These are phyloP conservation scores for Withania somnifera DNA, from an alignment of 305 asterid species.

Conservation along the genomic window DNA sequence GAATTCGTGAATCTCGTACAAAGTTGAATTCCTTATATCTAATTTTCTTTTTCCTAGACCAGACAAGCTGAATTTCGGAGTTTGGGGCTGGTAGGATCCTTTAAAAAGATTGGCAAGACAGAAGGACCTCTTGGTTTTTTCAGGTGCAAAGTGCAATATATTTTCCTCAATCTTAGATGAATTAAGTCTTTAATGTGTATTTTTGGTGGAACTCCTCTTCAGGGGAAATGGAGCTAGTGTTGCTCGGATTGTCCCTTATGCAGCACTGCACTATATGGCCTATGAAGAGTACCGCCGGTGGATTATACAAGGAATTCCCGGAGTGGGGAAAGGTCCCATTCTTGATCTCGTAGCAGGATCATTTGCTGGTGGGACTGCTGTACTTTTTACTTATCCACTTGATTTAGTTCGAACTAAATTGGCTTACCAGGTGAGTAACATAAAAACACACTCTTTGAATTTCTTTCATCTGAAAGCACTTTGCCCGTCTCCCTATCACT, in stretches of 20 bases:
- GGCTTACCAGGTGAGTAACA: slow-evolving; percentile 78
- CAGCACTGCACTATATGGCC: slow-evolving; percentile 90
- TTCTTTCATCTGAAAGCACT: neutral
- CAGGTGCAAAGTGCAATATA: slow-evolving; percentile 33
- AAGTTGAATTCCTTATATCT: neutral
- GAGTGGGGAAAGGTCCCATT: slow-evolving; percentile 63
- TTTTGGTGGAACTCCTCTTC: slow-evolving; percentile 1
- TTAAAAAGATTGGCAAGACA: slow-evolving; percentile 64
- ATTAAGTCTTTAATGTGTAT: neutral
- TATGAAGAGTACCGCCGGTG: slow-evolving; percentile 85
- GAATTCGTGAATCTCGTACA: neutral
- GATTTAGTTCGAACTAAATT: slow-evolving; percentile 89
- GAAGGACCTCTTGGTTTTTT: slow-evolving; percentile 85
- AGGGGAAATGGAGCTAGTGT: slow-evolving; percentile 99
- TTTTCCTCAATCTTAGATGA: neutral
- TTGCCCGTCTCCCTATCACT: neutral
- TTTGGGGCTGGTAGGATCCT: slow-evolving; percentile 71
- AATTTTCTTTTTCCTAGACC: slow-evolving; percentile 33
- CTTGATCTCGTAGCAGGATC: slow-evolving; percentile 94
- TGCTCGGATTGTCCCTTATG: slow-evolving; percentile 92
- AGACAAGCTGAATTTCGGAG: slow-evolving; percentile 70
- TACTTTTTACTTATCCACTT: slow-evolving; percentile 84
- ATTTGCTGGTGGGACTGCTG: slow-evolving; percentile 98
- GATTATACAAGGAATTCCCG: slow-evolving; percentile 65
- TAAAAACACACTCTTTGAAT: neutral